Conservation (phyloP, 257 asterid genomes). For the Capsicum rhomboideum region DNA sequence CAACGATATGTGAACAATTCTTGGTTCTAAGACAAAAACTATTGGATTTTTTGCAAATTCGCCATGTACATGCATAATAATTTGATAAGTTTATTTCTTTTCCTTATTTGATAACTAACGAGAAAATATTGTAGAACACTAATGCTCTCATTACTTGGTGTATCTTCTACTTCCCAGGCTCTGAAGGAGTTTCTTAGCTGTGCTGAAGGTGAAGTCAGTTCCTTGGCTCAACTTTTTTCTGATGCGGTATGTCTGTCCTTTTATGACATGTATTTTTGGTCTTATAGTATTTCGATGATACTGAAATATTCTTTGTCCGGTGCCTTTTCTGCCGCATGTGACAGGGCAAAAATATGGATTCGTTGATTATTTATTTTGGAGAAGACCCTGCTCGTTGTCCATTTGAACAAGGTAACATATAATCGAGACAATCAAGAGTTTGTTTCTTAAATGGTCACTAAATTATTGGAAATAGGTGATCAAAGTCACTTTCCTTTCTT, state of each 20-base stretch:
- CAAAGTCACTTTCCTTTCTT: background rate
- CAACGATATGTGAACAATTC: background rate
- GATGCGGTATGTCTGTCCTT: conserved; percentile 48
- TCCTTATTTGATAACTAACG: background rate
- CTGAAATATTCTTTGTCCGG: background rate
- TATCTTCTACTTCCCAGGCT: conserved; percentile 29
- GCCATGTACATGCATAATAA: background rate
- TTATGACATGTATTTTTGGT: background rate
- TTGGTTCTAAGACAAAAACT: too few relatives aligned
- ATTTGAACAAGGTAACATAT: conserved; percentile 54
- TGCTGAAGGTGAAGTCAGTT: conserved; percentile 69
- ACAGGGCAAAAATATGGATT: conserved; percentile 61
- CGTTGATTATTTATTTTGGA: conserved; percentile 54
- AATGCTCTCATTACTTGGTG: background rate
- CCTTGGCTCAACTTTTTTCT: conserved; percentile 63
- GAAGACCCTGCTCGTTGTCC: conserved; percentile 75
- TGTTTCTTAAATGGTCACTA: background rate
- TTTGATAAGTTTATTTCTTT: background rate
- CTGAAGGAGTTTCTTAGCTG: conserved; percentile 50
- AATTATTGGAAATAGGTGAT: background rate
- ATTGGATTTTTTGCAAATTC: too few relatives aligned
- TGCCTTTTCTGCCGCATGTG: background rate
- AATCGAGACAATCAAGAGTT: background rate
- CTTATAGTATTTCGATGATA: background rate
- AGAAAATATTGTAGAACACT: background rate